phyloP scores from a whole-genome alignment of 768 basidiomycete genomes.

The Pleurotus tuoliensis region DNA sequence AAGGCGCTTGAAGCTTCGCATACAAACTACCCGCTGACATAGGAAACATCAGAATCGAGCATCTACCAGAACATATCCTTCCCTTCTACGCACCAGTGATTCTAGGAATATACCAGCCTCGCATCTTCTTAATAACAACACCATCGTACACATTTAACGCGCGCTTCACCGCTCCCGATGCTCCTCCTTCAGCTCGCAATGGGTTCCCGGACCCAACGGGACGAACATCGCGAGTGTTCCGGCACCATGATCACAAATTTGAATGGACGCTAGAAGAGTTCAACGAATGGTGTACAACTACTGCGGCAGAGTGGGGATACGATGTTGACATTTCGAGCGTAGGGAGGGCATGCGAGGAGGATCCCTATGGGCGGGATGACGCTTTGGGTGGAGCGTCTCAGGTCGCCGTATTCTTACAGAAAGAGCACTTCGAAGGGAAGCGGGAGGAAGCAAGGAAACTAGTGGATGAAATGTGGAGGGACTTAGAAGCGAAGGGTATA shows the following conservation, averaged over 20 bases:
- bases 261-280: conserved; percentile 87
- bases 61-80: conserved; percentile 58
- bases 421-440: conserved; percentile 26
- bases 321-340: conserved; percentile 54
- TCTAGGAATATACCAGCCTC: conserved; percentile 76
- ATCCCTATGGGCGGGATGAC: conserved; percentile 71
- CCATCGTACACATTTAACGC: conserved; percentile 83
- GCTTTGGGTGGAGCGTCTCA: conserved; percentile 63
- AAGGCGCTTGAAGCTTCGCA: too few species aligned
- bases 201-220: conserved; percentile 74
- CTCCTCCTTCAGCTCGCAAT: conserved; percentile 34
- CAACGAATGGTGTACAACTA: conserved; percentile 49
- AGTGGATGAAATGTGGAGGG: conserved; percentile 20
- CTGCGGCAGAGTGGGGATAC: conserved; percentile 71
- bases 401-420: conserved; percentile 57
- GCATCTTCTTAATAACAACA: conserved; percentile 73
- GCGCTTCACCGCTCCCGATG: conserved; percentile 59
- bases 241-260: conserved; percentile 84
- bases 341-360: conserved; percentile 54
- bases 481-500: conserved; percentile 16
- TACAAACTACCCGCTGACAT: too few species aligned
- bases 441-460: conserved; percentile 31
- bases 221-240: conserved; percentile 69
- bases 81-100: conserved; percentile 64
- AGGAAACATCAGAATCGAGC: conserved; percentile 61